phyloP scores from a whole-genome alignment of 1,284 basidiomycete genomes.

The Marasmius sp. region DNA sequence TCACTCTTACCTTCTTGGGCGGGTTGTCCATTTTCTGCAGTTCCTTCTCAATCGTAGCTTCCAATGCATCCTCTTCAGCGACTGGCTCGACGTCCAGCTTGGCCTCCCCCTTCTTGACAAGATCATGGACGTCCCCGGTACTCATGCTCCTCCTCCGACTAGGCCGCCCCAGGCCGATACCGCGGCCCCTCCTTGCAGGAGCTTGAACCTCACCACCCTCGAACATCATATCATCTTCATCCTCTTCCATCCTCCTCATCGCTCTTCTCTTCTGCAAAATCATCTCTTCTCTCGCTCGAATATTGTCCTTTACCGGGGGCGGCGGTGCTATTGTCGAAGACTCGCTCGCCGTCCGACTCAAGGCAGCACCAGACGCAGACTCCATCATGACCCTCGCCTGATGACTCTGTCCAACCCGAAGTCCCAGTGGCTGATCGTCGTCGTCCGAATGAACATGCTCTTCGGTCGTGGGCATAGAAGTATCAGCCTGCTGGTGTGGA shows the following conservation, averaged over 20 bases:
- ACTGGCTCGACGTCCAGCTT: slow-evolving; percentile 41
- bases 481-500: slow-evolving; percentile 33
- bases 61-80: slow-evolving; percentile 52
- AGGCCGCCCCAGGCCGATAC: slow-evolving; percentile 46
- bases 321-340: slow-evolving; percentile 44
- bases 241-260: slow-evolving; percentile 53
- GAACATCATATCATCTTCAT: slow-evolving; percentile 37
- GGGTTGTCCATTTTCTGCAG: slow-evolving; percentile 56
- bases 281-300: slow-evolving; percentile 62
- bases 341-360: slow-evolving; percentile 38
- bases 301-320: slow-evolving; percentile 63
- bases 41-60: slow-evolving; percentile 69
- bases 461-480: slow-evolving; percentile 15
- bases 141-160: slow-evolving; percentile 69
- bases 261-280: slow-evolving; percentile 74
- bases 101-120: slow-evolving; percentile 33
- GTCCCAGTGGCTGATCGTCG: slow-evolving; percentile 2
- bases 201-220: slow-evolving; percentile 22
- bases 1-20: slow-evolving; percentile 46
- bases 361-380: slow-evolving; percentile 24
- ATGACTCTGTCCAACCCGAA: not conserved
- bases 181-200: slow-evolving; percentile 16
- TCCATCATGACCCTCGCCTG: slow-evolving; percentile 35
- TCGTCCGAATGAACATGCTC: slow-evolving; percentile 11
- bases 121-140: slow-evolving; percentile 62